Evolutionary conservation across 345 rosid genomes (phyloP), one percentile per base, ranked within the genome.

Genomic region (Eutrema yunnanense): DNA sequence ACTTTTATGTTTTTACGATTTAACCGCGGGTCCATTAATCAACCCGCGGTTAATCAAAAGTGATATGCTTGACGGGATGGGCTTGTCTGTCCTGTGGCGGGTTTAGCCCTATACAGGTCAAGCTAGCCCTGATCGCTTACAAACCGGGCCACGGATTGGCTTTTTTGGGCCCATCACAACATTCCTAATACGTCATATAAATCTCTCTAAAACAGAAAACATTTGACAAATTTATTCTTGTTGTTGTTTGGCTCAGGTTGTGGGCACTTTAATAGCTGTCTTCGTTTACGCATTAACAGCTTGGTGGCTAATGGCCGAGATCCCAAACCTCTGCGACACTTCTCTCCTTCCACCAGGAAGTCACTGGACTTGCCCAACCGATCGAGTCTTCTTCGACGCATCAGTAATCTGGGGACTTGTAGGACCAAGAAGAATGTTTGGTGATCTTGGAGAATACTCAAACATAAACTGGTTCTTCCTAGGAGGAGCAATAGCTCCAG

Each of bases 391-490:
- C 82, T 92, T 79, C 12, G 91, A 86, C 16, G 95, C 96, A 10
- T 90, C 96, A 0, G 96, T 92, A 9, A 77, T 92, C 2, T 90
- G 98, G 96, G 96, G 96, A 34, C 92, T 92, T 0, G 88, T 88
- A 0, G 96, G 98, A 11, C 92, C 96, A 0, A 84, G 88, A 4
- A 83, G 96, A 62, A 88, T 90, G 67, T 92, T 92, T 13, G 96
- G 96, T 26, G 52, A 81, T 54, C 86, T 80, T 1, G 98, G 98
- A n/a, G 86, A 84, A 56, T 92, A 92, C 32, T 81, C 80, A 22
- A 81, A 72, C 3, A 63, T 88, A 33, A 92, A 92, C 58, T 88
- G 90, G 92, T 88, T 88, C 82, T 92, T 92, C 52, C 62, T 82
- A 0, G 98, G 76, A 0, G 95, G 98, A 30, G 95, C 91, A 0